Percentiles rank a stretch among this genome's conserved stretches.
phyloP scores from a whole-genome alignment of 2,329 filamentous ascomycete species.

The Fusarium pininemorale region DNA sequence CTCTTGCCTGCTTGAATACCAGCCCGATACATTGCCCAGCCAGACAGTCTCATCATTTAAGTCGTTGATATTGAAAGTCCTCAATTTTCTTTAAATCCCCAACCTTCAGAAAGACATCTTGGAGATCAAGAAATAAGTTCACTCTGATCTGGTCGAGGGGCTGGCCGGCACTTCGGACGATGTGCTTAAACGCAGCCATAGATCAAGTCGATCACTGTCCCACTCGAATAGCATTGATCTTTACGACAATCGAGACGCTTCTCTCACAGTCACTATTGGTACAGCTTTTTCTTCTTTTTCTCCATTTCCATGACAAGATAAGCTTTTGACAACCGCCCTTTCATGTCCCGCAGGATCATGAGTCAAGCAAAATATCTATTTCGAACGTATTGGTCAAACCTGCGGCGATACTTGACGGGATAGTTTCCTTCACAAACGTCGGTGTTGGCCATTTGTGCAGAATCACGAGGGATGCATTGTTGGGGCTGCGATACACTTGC shows the following conservation, averaged over 20 bases:
- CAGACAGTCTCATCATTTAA: background rate
- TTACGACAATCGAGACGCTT: too few species aligned
- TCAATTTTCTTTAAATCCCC: accelerated
- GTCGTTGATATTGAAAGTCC: too few species aligned
- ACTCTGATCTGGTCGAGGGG: background rate
- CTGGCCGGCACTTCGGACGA: background rate
- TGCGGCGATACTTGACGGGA: too few species aligned
- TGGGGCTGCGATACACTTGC: conserved; percentile 69
- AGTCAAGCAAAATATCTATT: background rate
- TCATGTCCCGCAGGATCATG: background rate
- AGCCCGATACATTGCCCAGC: background rate
- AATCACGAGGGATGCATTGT: conserved; percentile 58
- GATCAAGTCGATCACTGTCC: background rate
- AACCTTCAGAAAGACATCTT: too few species aligned
- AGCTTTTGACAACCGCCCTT: background rate
- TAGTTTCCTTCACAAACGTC: background rate
- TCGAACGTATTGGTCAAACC: too few species aligned
- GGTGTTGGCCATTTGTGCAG: conserved; percentile 62
- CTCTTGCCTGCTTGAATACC: background rate
- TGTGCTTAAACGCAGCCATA: background rate
- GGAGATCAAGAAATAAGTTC: too few species aligned
- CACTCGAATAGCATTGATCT: background rate
- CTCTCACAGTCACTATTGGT: too few species aligned
- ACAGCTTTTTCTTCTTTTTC: background rate
- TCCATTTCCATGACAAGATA: background rate